Evolutionary conservation across 768 basidiomycete genomes (phyloP).

Genomic region (Pleurotus salmoneostramineus): DNA sequence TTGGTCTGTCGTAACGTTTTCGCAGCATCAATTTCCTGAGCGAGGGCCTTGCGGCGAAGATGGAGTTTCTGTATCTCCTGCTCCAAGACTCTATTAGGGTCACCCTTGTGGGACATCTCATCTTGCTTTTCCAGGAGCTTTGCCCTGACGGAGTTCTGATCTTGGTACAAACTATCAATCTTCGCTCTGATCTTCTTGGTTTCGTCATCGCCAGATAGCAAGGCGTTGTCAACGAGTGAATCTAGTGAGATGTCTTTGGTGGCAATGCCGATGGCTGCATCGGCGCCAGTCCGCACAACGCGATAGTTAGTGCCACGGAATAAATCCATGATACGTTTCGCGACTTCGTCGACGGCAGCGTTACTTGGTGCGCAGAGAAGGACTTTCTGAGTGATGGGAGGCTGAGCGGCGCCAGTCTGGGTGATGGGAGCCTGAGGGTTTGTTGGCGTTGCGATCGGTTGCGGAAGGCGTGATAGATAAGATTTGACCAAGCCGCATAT

Average conservation of each 20-base stretch:
- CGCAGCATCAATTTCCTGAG: constrained; percentile 71
- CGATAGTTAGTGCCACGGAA: constrained; percentile 36
- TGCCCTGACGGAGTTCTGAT: constrained; percentile 67
- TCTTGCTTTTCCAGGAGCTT: constrained; percentile 51
- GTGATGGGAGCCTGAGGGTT: constrained; percentile 32
- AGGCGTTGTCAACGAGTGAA: constrained; percentile 74
- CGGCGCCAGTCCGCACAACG: constrained; percentile 87
- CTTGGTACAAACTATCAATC: constrained; percentile 53
- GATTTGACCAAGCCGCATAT: constrained; percentile 92
- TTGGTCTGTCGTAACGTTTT: constrained; percentile 78
- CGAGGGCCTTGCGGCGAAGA: constrained; percentile 56
- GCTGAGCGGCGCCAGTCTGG: constrained; percentile 29
- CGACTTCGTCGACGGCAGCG: constrained; percentile 97
- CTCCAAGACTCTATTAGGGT: constrained; percentile 54
- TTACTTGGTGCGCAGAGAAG: constrained; percentile 97
- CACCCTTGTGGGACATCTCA: constrained; percentile 53
- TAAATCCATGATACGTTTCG: constrained; percentile 71
- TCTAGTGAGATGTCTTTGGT: constrained; percentile 89
- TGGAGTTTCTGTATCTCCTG: constrained; percentile 67
- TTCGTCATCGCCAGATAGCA: constrained; percentile 39
- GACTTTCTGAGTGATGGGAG: constrained; percentile 49
- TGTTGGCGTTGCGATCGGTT: constrained; percentile 38
- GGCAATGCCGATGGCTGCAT: constrained; percentile 67
- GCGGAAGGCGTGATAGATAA: constrained; percentile 65
- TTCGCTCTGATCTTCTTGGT: constrained; percentile 53